Evolutionary conservation across 2,329 filamentous ascomycete species (phyloP).

Genomic region (Neopestalotiopsis clavispora): DNA sequence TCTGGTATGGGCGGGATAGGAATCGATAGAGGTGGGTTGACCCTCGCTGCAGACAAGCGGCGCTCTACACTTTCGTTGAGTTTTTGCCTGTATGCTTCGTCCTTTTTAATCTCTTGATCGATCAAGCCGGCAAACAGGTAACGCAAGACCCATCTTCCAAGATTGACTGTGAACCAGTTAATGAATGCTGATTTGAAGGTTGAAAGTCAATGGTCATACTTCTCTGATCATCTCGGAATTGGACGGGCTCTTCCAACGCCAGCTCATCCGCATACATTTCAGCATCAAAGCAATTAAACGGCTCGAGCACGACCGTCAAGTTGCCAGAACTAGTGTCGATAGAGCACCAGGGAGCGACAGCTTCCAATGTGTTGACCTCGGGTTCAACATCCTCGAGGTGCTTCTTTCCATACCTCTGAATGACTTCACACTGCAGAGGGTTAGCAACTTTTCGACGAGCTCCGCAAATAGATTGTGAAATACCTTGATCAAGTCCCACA

Average conservation of each 20-base stretch:
- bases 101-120: slow-evolving; percentile 86
- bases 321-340: slow-evolving; percentile 93
- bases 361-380: slow-evolving; percentile 85
- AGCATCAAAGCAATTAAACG: slow-evolving; percentile 95
- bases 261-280: slow-evolving; percentile 96
- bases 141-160: slow-evolving; percentile 94
- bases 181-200: neutral
- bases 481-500: slow-evolving; percentile 93
- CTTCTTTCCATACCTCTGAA: slow-evolving; percentile 91
- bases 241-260: slow-evolving; percentile 71
- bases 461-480: slow-evolving; percentile 25
- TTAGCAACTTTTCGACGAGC: neutral
- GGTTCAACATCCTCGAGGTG: slow-evolving; percentile 92
- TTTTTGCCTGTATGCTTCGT: slow-evolving; percentile 73
- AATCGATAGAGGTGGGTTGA: slow-evolving; percentile 66
- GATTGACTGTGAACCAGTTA: slow-evolving; percentile 71
- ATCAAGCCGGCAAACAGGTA: slow-evolving; percentile 91
- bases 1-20: slow-evolving; percentile 43
- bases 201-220: slow-evolving; percentile 58
- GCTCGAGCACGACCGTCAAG: slow-evolving; percentile 87
- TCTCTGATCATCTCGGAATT: slow-evolving; percentile 91
- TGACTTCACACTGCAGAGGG: slow-evolving; percentile 74
- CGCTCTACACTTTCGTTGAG: slow-evolving; percentile 69
- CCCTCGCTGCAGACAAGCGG: slow-evolving; percentile 57
- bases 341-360: slow-evolving; percentile 93